Conservation (phyloP, 805 yeast genomes). For the Ogataea angusta region DNA sequence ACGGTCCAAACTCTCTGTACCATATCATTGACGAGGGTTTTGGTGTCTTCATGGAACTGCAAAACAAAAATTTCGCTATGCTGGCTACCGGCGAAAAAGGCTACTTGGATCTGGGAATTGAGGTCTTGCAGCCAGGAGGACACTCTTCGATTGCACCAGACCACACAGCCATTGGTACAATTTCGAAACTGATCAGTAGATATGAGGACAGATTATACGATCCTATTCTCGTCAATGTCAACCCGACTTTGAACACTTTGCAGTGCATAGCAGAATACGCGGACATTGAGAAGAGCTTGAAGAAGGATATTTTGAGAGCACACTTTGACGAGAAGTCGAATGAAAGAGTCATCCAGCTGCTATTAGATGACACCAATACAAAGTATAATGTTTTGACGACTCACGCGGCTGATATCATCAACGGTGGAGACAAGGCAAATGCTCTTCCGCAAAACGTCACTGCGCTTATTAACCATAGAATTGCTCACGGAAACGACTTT, state of each 20-base stretch:
- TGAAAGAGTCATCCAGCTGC: slow-evolving; percentile 25
- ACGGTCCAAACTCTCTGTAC: slow-evolving; percentile 59
- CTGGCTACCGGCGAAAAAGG: slow-evolving; percentile 50
- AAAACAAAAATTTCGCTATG: slow-evolving; percentile 40
- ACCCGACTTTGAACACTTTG: slow-evolving; percentile 57
- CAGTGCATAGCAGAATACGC: slow-evolving; percentile 63
- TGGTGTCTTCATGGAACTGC: slow-evolving; percentile 30
- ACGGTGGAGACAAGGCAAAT: slow-evolving; percentile 73
- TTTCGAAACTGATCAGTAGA: slow-evolving; percentile 51
- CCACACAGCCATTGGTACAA: slow-evolving; percentile 76
- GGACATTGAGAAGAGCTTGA: slow-evolving; percentile 27
- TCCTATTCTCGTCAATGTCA: slow-evolving; percentile 44
- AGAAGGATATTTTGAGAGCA: slow-evolving; percentile 36
- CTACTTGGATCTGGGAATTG: slow-evolving; percentile 39
- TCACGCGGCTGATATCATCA: slow-evolving; percentile 63
- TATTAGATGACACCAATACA: slow-evolving; percentile 9
- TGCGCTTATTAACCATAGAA: slow-evolving; percentile 59
- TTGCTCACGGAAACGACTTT: slow-evolving; percentile 53
- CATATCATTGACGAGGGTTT: slow-evolving; percentile 58
- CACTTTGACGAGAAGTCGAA: slow-evolving; percentile 36
- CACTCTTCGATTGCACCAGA: slow-evolving; percentile 60
- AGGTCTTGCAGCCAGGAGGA: slow-evolving; percentile 54
- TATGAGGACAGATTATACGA: slow-evolving; percentile 58
- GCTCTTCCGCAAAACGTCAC: slow-evolving; percentile 68
- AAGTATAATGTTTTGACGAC: slow-evolving; percentile 53